These are phyloP conservation scores for Colletotrichum zoysiae DNA, from an alignment of 2,329 filamentous ascomycete genomes.

Conservation along the genomic window DNA sequence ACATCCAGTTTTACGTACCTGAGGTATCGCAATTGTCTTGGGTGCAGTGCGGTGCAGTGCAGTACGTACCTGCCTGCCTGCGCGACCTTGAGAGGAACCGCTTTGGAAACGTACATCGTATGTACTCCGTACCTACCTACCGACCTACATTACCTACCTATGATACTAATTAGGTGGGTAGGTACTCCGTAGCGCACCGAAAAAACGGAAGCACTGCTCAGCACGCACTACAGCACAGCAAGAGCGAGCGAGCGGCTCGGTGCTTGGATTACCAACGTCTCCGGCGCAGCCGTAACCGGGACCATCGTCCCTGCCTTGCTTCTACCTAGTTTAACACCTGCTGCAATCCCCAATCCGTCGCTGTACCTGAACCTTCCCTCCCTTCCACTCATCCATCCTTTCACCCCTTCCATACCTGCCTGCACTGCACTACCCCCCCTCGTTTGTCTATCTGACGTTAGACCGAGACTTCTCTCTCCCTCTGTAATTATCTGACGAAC, in stretches of 20 bases:
- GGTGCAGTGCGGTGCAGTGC: neutral
- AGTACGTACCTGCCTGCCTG: no score
- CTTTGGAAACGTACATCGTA: no score
- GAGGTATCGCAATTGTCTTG: conserved; percentile 10
- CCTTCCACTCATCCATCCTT: conserved; percentile 16
- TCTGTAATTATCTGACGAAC: conserved; percentile 3
- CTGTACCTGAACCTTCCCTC: conserved; percentile 16
- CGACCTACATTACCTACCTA: no score
- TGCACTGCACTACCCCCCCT: neutral
- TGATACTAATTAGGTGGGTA: neutral
- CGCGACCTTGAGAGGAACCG: no score
- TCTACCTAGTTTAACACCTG: neutral
- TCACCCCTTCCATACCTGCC: conserved; percentile 20
- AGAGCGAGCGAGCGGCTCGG: neutral
- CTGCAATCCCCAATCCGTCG: conserved; percentile 9
- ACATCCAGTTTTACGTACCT: neutral
- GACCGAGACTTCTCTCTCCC: conserved; percentile 7
- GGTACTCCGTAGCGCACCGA: neutral
- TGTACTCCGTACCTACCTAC: no score
- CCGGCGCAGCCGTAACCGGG: conserved; percentile 22
- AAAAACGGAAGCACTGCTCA: conserved; percentile 1
- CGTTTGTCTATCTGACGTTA: neutral
- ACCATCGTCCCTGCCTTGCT: conserved; percentile 1
- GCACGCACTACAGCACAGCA: conserved; percentile 5
- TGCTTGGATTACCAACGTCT: neutral